Evolutionary conservation across 257 asterid species (phyloP), one percentile per base, ranked within the genome.

Genomic region (Vinca minor): DNA sequence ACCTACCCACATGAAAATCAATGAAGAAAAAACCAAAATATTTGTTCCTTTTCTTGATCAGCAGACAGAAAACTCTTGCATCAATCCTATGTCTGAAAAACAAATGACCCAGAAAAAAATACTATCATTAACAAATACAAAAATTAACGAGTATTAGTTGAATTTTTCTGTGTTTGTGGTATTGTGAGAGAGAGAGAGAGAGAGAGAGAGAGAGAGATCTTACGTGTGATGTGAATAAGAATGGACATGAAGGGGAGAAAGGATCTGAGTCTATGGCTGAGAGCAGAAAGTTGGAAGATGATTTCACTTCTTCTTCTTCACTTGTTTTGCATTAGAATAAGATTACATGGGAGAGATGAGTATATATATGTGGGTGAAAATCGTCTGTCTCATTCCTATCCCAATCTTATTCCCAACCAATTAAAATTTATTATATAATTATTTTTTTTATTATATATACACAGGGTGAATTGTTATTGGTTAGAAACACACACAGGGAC

Each of bases 21-120:
- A 29, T 25, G 11, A 18, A 63, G n/a, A n/a, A 56, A 56, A 55
- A 11, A 47, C 31, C 3, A 45, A 10, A 42, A 42, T 1, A 29
- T 32, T 23, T 23, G 17, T 21, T 21, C 1, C 28, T 35, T 44
- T 26, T 31, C 7, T 28, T 47, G 53, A 63, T 52, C 57, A 71
- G 18, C 12, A n/a, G 44, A 55, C 20, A 68, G 1, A 55, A 29
- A 68, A 0, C 58, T 48, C 23, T 38, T 23, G 6, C 21, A 52
- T 48, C 61, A 58, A n/a, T 46, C 49, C 64, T 66, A 38, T 64
- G 15, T 48, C 70, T 49, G 67, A 45, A 48, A 64, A 25, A 44
- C 49, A 41, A 2, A 23, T 2, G 5, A 63, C 32, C 12, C 41
- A 47, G 2, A 53, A 34, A 64, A 48, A 20, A 50, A 49, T 1